phyloP scores from a whole-genome alignment of 352 stramenopile species.

The Globisporangium rhizosaccharum region DNA sequence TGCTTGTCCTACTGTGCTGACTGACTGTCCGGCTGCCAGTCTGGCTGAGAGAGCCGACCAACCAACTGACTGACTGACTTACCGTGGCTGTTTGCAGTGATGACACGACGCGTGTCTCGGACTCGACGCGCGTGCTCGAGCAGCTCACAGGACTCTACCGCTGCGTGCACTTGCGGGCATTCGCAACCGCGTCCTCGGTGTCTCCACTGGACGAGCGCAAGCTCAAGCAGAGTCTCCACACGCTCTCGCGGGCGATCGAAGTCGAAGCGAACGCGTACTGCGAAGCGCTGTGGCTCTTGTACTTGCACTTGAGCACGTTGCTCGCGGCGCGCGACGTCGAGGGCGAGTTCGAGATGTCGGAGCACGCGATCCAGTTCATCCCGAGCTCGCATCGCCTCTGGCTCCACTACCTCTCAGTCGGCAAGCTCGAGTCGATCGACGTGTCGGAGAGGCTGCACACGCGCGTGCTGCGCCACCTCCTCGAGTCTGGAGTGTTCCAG shows the following conservation, averaged over 20 bases:
- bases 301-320: constrained; percentile 22
- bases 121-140: constrained; percentile 8
- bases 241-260: constrained; percentile 27
- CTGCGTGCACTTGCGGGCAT: constrained; percentile 10
- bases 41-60: too few relatives aligned
- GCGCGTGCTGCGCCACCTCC: constrained; percentile 10
- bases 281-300: constrained; percentile 28
- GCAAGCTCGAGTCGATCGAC: constrained; percentile 13
- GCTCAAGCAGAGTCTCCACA: constrained; percentile 19
- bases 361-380: constrained; percentile 28
- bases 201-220: constrained; percentile 6
- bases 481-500: constrained; percentile 4
- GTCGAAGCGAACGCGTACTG: constrained; percentile 33
- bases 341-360: constrained; percentile 22
- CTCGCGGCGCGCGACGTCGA: constrained; percentile 14
- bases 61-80: background rate
- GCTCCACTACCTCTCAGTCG: constrained; percentile 20
- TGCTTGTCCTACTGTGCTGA: constrained; percentile 10
- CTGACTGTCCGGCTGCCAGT: background rate
- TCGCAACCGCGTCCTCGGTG: background rate
- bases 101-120: constrained; percentile 17
- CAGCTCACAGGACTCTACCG: constrained; percentile 17
- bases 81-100: constrained; percentile 9
- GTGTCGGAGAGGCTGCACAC: constrained; percentile 10
- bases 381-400: constrained; percentile 22